Conservation (phyloP, 306 rosid species). For the Luffa acutangula region DNA sequence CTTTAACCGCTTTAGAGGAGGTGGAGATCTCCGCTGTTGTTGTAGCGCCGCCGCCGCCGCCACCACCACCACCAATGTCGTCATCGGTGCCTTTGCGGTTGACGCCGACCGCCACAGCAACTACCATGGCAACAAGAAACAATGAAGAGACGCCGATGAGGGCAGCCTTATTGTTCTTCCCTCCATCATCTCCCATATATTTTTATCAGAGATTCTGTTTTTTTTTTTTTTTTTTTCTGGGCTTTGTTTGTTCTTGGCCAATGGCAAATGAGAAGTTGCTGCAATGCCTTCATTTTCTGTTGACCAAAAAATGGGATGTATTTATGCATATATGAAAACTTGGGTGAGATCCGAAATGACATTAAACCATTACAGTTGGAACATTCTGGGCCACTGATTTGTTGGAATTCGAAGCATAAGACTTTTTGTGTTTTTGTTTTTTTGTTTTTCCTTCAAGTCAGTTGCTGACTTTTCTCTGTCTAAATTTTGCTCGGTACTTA, state of each 20-base stretch:
- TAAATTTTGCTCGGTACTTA: neutral
- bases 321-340: neutral
- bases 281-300: neutral
- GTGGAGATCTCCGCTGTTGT: neutral
- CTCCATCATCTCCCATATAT: neutral
- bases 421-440: neutral
- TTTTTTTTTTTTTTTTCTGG: neutral
- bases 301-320: neutral
- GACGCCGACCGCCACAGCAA: conserved; percentile 12
- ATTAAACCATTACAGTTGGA: neutral
- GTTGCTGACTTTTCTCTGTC: neutral
- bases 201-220: neutral
- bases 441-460: neutral
- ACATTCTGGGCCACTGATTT: neutral
- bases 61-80: neutral
- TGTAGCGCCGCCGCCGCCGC: neutral
- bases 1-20: conserved; percentile 19
- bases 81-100: neutral
- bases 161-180: conserved; percentile 11
- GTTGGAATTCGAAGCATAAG: neutral
- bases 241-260: neutral
- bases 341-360: neutral
- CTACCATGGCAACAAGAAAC: conserved; percentile 13
- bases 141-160: conserved; percentile 2
- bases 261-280: neutral